Conservation (phyloP, 495 filamentous ascomycete species). For the Pyrenula aspistea region DNA sequence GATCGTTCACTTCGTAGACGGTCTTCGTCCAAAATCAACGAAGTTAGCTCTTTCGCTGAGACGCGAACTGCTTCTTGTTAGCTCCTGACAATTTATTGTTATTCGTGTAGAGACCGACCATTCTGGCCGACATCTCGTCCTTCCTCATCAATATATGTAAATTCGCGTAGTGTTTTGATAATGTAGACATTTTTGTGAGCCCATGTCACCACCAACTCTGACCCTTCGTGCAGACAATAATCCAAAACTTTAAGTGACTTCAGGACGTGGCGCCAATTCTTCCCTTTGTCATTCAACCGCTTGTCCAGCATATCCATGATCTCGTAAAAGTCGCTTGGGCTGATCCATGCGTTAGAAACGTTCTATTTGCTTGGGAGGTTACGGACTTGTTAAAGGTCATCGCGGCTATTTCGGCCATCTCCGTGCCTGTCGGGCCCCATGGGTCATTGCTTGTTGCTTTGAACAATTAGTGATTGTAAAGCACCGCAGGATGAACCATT, state of each 20-base stretch:
- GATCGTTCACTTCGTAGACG: conserved; percentile 80
- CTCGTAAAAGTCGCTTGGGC: conserved; percentile 95
- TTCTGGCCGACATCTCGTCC: conserved; percentile 90
- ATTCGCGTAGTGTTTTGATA: conserved; percentile 96
- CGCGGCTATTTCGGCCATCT: conserved; percentile 98
- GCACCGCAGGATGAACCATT: neutral
- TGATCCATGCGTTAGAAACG: conserved; percentile 17
- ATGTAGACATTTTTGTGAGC: conserved; percentile 95
- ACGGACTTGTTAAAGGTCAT: conserved; percentile 93
- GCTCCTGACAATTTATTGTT: conserved; percentile 5
- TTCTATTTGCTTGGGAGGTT: conserved; percentile 2
- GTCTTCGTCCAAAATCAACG: conserved; percentile 92
- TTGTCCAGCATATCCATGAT: conserved; percentile 99
- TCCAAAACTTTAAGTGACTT: conserved; percentile 97
- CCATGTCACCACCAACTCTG: conserved; percentile 94
- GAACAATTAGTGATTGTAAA: neutral
- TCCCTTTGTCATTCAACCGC: conserved; percentile 97
- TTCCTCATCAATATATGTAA: conserved; percentile 91
- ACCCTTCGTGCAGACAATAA: conserved; percentile 96
- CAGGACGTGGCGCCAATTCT: conserved; percentile 98
- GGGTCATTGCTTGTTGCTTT: conserved; percentile 96
- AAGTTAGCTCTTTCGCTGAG: conserved; percentile 90
- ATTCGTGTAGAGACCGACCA: conserved; percentile 39
- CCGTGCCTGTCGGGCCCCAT: conserved; percentile 95
- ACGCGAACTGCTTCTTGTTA: conserved; percentile 58